A percentile compares a stretch with the other conserved stretches of the same genome.
These are phyloP conservation scores for Capsicum chinense DNA, from an alignment of 257 asterid genomes.

Conservation along the genomic window DNA sequence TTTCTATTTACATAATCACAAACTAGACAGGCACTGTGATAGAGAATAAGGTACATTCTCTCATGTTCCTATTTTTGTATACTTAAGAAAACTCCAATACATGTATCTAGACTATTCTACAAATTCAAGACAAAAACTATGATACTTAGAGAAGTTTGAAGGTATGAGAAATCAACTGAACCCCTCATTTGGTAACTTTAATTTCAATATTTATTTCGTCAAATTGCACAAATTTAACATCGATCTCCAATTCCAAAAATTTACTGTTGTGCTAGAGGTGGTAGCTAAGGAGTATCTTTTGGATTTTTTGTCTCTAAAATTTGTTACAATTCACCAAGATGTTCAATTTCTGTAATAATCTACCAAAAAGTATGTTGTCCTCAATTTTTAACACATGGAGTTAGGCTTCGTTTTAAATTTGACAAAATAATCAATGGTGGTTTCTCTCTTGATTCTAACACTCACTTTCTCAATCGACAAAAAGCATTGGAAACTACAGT, in stretches of 20 bases:
- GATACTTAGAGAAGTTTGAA: too few relatives aligned
- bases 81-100: neutral
- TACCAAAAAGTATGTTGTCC: neutral
- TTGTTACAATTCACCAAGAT: slow-evolving; percentile 26
- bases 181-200: too few relatives aligned
- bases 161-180: too few relatives aligned
- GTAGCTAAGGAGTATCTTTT: too few relatives aligned
- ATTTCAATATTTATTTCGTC: too few relatives aligned
- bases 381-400: neutral
- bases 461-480: slow-evolving; percentile 90
- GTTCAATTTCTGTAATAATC: slow-evolving; percentile 27
- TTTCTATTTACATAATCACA: slow-evolving; percentile 35
- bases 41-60: slow-evolving; percentile 35
- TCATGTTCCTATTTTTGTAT: neutral
- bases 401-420: slow-evolving; percentile 77
- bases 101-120: neutral
- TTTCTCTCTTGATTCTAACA: slow-evolving; percentile 73
- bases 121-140: too few relatives aligned
- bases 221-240: too few relatives aligned
- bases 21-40: slow-evolving; percentile 39
- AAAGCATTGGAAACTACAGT: slow-evolving; percentile 93
- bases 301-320: slow-evolving; percentile 8
- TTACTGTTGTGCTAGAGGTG: too few relatives aligned
- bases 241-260: too few relatives aligned
- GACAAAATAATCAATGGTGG: slow-evolving; percentile 72